Percentiles rank a stretch among this genome's conserved stretches.
These are phyloP conservation scores for Cardamine chenopodiifolia DNA, from an alignment of 345 rosid genomes.

Conservation along the genomic window DNA sequence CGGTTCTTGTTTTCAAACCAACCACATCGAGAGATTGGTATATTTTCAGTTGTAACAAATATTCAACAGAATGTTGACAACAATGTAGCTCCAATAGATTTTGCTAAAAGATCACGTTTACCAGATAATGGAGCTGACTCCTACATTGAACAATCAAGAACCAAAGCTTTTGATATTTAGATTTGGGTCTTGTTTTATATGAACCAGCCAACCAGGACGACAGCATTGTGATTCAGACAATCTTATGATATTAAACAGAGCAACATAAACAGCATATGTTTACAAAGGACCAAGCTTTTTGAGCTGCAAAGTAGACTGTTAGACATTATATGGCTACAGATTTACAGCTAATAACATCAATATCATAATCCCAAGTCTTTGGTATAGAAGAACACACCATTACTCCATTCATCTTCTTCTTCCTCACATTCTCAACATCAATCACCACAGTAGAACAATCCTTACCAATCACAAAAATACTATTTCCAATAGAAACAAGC, in stretches of 20 bases:
- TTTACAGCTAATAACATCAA: slow-evolving; percentile 43
- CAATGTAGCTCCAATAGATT: too few relatives aligned
- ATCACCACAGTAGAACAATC: slow-evolving; percentile 69
- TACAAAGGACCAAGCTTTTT: background rate
- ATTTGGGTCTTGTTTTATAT: background rate
- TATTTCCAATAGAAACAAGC: slow-evolving; percentile 66
- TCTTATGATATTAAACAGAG: background rate
- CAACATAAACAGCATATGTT: background rate
- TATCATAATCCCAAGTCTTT: slow-evolving; percentile 47
- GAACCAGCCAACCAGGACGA: background rate
- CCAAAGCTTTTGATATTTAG: slow-evolving; percentile 4
- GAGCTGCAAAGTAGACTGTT: background rate
- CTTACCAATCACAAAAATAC: slow-evolving; percentile 65
- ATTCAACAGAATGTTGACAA: background rate
- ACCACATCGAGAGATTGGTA: slow-evolving; percentile 1
- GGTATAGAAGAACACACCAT: slow-evolving; percentile 73
- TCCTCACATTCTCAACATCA: slow-evolving; percentile 55
- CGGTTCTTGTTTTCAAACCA: slow-evolving; percentile 23
- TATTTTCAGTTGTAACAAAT: slow-evolving; percentile 8
- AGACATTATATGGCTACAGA: slow-evolving; percentile 55
- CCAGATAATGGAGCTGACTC: too few relatives aligned
- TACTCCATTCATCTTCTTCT: slow-evolving; percentile 48
- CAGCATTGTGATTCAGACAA: background rate
- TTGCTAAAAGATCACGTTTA: too few relatives aligned
- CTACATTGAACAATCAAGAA: background rate